phyloP scores from a whole-genome alignment of 2,329 filamentous ascomycete species.

The Blastomyces percursus region DNA sequence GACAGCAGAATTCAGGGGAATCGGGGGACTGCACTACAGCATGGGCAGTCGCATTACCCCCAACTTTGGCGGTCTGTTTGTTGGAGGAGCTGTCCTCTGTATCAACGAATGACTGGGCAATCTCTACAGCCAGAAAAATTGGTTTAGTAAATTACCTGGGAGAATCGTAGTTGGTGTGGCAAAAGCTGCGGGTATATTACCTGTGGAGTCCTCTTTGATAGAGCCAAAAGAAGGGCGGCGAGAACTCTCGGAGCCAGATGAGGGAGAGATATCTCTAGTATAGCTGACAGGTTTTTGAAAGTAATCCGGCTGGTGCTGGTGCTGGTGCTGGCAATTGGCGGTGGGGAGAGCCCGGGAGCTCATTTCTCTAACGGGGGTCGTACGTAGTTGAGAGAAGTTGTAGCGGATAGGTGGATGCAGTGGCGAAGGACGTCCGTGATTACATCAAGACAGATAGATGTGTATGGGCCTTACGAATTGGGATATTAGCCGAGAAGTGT shows the following conservation, averaged over 20 bases:
- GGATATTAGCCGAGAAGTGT: not conserved
- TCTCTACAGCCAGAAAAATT: conserved; percentile 19
- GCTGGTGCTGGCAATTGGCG: not conserved
- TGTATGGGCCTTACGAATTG: conserved; percentile 13
- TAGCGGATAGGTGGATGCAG: conserved; percentile 16
- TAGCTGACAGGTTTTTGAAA: conserved; percentile 4
- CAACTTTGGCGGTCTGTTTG: conserved; percentile 19
- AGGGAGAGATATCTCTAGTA: conserved; percentile 27
- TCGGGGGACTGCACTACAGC: conserved; percentile 21
- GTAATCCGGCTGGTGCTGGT: not conserved
- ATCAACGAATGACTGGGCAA: conserved; percentile 36
- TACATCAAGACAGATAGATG: conserved; percentile 10
- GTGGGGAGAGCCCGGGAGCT: not conserved
- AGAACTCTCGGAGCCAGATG: conserved; percentile 29
- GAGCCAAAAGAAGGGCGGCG: conserved; percentile 34
- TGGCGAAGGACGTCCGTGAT: conserved; percentile 19
- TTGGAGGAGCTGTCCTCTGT: conserved; percentile 25
- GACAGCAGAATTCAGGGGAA: conserved; percentile 35
- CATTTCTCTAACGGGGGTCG: not conserved
- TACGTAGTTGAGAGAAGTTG: conserved; percentile 4
- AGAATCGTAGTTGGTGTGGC: not conserved
- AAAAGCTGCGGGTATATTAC: conserved; percentile 17
- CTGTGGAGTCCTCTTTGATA: conserved; percentile 35
- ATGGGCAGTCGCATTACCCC: conserved; percentile 16
- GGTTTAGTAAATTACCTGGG: not conserved